Conservation (phyloP, 75 land plant genomes). For the Pinus albicaulis region DNA sequence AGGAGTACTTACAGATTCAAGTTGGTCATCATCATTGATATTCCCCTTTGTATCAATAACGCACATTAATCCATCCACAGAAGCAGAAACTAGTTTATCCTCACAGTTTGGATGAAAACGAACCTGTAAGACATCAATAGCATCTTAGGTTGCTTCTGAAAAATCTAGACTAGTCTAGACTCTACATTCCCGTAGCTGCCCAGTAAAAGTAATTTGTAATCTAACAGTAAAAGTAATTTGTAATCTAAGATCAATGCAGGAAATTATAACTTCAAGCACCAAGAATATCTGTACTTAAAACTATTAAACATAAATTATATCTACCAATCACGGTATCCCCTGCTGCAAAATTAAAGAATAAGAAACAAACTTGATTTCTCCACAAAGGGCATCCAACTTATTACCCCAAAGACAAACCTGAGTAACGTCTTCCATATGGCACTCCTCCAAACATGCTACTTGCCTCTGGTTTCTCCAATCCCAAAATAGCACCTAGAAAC, state of each 20-base stretch:
- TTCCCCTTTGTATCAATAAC: slow-evolving; percentile 62
- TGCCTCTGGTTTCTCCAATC: slow-evolving; percentile 86
- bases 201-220: not conserved
- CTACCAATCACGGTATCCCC: not conserved
- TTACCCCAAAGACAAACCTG: slow-evolving; percentile 50
- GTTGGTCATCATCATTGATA: slow-evolving; percentile 84
- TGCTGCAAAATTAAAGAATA: not conserved
- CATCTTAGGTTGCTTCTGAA: not conserved
- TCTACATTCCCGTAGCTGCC: not conserved
- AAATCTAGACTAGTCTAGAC: not conserved
- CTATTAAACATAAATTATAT: not conserved
- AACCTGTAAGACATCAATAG: slow-evolving; percentile 46
- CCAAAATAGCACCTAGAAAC: slow-evolving; percentile 78
- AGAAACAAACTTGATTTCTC: not conserved
- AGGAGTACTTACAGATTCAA: slow-evolving; percentile 68
- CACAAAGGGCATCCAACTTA: not conserved
- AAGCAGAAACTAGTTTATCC: slow-evolving; percentile 78
- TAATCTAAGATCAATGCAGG: not conserved
- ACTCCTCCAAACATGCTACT: slow-evolving; percentile 85
- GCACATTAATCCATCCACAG: slow-evolving; percentile 94
- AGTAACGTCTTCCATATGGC: slow-evolving; percentile 95
- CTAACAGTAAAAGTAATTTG: not conserved
- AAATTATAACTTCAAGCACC: not conserved
- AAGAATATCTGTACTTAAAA: not conserved
- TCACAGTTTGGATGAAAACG: slow-evolving; percentile 66